Base-by-base conservation (phyloP, 179 eudicot genomes). In the Drosera spatulata region DNA sequence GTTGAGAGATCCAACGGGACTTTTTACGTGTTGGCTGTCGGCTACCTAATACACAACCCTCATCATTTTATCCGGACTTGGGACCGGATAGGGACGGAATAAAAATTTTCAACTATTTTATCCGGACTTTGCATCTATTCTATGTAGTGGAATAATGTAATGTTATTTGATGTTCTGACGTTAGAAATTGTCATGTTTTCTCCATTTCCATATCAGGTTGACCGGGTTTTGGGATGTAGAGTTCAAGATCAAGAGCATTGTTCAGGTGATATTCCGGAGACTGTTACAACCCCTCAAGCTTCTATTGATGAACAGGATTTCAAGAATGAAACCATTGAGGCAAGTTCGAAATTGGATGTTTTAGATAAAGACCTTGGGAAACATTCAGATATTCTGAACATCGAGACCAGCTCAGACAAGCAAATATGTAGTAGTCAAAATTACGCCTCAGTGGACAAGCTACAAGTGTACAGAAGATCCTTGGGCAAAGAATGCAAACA, bases 151-250 rank as follows among this genome's bases (percentile, higher is more conserved):
- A 43, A 43, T 4, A 43, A 4, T 43, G 45, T 43, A 4, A 7
- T 43, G 45, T 43, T 43, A 43, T 4, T 0, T 43, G 45, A 43
- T 43, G 45, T 43, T 43, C 8, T 43, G 45, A 4, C 1, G 41
- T 22, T 13, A 3, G 14, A 46, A 40, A 55, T 53, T 53, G 52
- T 52, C 53, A 4, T 60, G 63, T 40, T 1, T 55, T 52, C 33
- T 22, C 33, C 50, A 64, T 79, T 22, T 59, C 54, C 42, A 54
- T 69, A 60, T 45, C 75, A 86, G 99, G 99, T 94, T 69, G 99
- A 90, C 75, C 80, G 95, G 62, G 83, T 94, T 64, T 65, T 94
- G 71, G 99, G 96, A 40, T 83, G 99, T 78, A 87, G 99, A 61
- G 66, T 85, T 63, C 83, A 65, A 77, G 71, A 63, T 60, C 67